phyloP scores from a whole-genome alignment of 176 grass and related monocot genomes.

The Tillandsia leiboldiana region DNA sequence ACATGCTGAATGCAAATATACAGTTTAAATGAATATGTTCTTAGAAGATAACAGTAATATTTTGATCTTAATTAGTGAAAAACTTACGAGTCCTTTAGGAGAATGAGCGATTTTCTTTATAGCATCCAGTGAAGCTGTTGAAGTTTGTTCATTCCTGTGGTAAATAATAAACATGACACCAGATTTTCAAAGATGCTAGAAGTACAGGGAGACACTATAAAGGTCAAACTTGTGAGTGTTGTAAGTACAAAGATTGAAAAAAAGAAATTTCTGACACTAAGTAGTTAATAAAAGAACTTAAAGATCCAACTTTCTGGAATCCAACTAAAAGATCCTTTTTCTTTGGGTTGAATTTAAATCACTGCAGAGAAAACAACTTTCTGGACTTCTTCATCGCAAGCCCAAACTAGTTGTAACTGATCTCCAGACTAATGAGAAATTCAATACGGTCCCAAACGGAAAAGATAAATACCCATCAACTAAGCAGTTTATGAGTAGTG shows the following conservation, averaged over 20 bases:
- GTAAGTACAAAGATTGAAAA: too few relatives aligned
- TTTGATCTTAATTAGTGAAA: background rate
- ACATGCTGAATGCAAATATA: constrained; percentile 41
- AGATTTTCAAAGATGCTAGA: background rate
- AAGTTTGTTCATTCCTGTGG: constrained; percentile 62
- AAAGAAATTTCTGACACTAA: too few relatives aligned
- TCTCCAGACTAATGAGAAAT: too few relatives aligned
- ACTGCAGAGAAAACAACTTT: too few relatives aligned
- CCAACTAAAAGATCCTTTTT: too few relatives aligned
- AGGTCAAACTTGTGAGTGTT: too few relatives aligned
- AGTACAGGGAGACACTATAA: background rate
- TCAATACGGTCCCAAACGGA: too few relatives aligned
- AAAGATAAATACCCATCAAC: constrained; percentile 54
- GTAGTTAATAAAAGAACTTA: too few relatives aligned
- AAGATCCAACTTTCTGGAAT: too few relatives aligned
- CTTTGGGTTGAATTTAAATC: too few relatives aligned
- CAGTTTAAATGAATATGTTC: constrained; percentile 2
- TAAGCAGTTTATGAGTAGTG: constrained; percentile 69
- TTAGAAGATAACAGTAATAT: background rate
- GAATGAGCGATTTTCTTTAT: constrained; percentile 54
- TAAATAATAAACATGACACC: constrained; percentile 4
- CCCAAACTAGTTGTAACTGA: too few relatives aligned
- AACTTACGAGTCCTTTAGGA: constrained; percentile 70
- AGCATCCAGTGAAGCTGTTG: constrained; percentile 38
- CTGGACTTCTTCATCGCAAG: too few relatives aligned